Evolutionary conservation across 768 basidiomycete genomes (phyloP).

Genomic region (Termitomyces eurrhizus): DNA sequence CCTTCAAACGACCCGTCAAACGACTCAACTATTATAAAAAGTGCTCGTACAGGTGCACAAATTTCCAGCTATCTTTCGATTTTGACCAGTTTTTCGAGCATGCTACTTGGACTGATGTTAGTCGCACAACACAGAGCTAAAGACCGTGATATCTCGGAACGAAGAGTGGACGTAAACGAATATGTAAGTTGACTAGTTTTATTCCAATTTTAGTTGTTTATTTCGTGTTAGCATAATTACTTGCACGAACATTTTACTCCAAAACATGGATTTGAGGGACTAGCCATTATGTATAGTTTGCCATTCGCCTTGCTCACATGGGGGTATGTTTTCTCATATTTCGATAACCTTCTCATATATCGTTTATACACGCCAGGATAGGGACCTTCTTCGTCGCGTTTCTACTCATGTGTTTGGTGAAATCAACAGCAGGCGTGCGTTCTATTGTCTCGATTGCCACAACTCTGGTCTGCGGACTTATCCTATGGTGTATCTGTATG

Average conservation of each 20-base stretch:
- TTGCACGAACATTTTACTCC: slow-evolving; percentile 1
- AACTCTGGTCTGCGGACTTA: not conserved
- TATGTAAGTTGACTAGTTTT: not conserved
- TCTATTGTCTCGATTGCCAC: not conserved
- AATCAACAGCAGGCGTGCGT: not conserved
- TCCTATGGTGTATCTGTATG: slow-evolving; percentile 3
- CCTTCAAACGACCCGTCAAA: slow-evolving; percentile 36
- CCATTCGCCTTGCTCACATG: slow-evolving; percentile 10
- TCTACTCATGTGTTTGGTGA: slow-evolving; percentile 1
- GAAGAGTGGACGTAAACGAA: not conserved
- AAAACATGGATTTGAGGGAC: not conserved
- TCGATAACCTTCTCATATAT: not conserved
- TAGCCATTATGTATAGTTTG: slow-evolving; percentile 9
- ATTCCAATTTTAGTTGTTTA: not conserved
- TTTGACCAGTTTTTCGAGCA: slow-evolving; percentile 36
- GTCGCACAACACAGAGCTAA: slow-evolving; percentile 36
- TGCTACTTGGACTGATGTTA: slow-evolving; percentile 40
- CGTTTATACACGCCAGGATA: not conserved
- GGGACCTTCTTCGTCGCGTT: not conserved
- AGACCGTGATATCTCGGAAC: slow-evolving; percentile 8
- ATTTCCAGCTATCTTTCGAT: slow-evolving; percentile 42
- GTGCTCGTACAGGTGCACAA: slow-evolving; percentile 24
- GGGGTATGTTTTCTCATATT: not conserved
- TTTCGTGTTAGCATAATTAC: not conserved
- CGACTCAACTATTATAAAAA: slow-evolving; percentile 12